Evolutionary conservation across 2,329 filamentous ascomycete species (phyloP).

Genomic region (Monosporascus cannonballus): DNA sequence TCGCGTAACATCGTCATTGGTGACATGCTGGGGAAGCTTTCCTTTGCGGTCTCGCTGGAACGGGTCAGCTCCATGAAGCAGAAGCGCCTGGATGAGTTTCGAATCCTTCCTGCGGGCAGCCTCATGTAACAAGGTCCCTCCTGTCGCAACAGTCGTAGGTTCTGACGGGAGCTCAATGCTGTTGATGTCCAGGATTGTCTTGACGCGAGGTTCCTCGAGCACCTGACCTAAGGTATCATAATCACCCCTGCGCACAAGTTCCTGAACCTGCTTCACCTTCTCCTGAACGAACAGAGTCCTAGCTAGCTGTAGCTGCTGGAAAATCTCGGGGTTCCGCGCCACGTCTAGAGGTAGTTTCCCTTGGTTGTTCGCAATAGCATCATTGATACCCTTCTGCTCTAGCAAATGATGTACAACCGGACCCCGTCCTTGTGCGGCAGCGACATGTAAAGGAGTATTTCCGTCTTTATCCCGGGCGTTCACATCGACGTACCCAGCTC

Average conservation of each 20-base stretch:
- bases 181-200: conserved; percentile 87
- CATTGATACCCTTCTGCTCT: conserved; percentile 78
- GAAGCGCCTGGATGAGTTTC: conserved; percentile 79
- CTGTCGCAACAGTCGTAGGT: conserved; percentile 65
- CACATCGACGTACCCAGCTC: conserved; percentile 63
- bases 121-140: conserved; percentile 91
- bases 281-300: conserved; percentile 84
- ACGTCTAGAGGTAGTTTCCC: conserved; percentile 84
- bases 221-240: conserved; percentile 75
- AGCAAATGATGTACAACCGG: conserved; percentile 78
- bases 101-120: conserved; percentile 83
- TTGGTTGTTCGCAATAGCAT: conserved; percentile 76
- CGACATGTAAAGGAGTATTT: conserved; percentile 87
- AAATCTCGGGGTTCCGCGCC: conserved; percentile 88
- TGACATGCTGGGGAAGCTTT: conserved; percentile 92
- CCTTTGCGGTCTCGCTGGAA: conserved; percentile 93
- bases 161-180: conserved; percentile 84
- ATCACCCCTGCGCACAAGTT: conserved; percentile 64
- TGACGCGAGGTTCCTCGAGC: conserved; percentile 77
- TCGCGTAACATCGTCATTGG: conserved; percentile 84
- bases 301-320: conserved; percentile 87
- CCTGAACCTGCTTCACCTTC: conserved; percentile 79
- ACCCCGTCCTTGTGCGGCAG: conserved; percentile 73
- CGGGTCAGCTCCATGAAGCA: conserved; percentile 92
- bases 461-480: conserved; percentile 90